Conservation (phyloP, 176 grass and related monocot genomes). For the Phoenix roebelenii region DNA sequence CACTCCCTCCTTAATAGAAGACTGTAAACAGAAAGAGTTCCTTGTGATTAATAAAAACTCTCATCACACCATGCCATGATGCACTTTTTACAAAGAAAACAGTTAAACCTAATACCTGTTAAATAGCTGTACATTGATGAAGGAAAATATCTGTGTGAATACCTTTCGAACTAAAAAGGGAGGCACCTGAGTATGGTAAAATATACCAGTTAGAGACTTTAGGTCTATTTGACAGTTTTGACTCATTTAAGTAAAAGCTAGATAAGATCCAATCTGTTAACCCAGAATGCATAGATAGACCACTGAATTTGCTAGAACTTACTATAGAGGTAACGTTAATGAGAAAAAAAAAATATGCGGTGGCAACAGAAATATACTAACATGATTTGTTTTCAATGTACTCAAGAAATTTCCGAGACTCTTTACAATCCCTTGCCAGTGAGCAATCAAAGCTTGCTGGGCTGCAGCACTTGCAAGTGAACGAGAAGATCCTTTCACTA, state of each 20-base stretch:
- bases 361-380: constrained; percentile 33
- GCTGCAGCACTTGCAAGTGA: constrained; percentile 64
- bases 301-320: not conserved
- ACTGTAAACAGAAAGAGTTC: constrained; percentile 35
- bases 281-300: no score
- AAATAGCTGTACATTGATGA: constrained; percentile 96
- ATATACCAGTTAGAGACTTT: not conserved
- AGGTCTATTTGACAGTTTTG: no score
- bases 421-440: constrained; percentile 98
- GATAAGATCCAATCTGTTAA: no score
- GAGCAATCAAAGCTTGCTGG: constrained; percentile 89
- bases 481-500: constrained; percentile 85
- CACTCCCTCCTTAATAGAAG: constrained; percentile 95
- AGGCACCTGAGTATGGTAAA: constrained; percentile 53
- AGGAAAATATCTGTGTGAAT: constrained; percentile 98
- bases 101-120: constrained; percentile 57
- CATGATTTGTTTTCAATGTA: constrained; percentile 81
- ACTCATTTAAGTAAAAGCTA: no score
- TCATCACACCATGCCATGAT: not conserved
- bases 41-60: no score
- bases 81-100: constrained; percentile 7
- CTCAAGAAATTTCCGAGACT: constrained; percentile 86
- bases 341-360: not conserved
- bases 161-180: constrained; percentile 98
- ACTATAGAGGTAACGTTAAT: no score